Conservation (phyloP, 164 flowering plant species). For the Piper longum region DNA sequence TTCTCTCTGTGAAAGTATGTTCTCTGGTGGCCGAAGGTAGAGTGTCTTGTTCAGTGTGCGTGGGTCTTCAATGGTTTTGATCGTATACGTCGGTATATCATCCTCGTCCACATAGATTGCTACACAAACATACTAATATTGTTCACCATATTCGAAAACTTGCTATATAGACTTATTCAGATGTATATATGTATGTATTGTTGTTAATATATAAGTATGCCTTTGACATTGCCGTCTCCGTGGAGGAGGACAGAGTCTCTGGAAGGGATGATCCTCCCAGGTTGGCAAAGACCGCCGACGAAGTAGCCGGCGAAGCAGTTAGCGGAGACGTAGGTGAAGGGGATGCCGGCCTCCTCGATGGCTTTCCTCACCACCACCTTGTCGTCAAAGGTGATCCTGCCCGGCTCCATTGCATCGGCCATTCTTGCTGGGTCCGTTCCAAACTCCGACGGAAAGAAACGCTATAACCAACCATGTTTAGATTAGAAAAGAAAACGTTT, state of each 20-base stretch:
- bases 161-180: neutral
- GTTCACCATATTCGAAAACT: neutral
- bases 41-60: constrained; percentile 55
- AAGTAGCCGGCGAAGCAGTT: constrained; percentile 20
- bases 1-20: constrained; percentile 47
- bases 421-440: constrained; percentile 14
- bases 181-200: neutral
- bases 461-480: constrained; percentile 1
- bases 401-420: constrained; percentile 14
- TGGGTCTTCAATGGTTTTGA: constrained; percentile 53
- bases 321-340: constrained; percentile 15
- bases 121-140: constrained; percentile 15
- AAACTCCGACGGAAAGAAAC: constrained; percentile 15
- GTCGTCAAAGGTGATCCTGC: constrained; percentile 13
- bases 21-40: constrained; percentile 44
- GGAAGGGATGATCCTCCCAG: constrained; percentile 4
- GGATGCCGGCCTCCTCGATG: constrained; percentile 13
- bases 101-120: constrained; percentile 50
- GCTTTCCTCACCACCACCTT: constrained; percentile 16
- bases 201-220: neutral
- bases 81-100: constrained; percentile 50
- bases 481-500: too few relatives aligned
- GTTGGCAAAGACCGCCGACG: constrained; percentile 7
- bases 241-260: constrained; percentile 6
- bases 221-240: constrained; percentile 13